Evolutionary conservation across 148 eudicot species (phyloP).

Genomic region (Spergularia marina): DNA sequence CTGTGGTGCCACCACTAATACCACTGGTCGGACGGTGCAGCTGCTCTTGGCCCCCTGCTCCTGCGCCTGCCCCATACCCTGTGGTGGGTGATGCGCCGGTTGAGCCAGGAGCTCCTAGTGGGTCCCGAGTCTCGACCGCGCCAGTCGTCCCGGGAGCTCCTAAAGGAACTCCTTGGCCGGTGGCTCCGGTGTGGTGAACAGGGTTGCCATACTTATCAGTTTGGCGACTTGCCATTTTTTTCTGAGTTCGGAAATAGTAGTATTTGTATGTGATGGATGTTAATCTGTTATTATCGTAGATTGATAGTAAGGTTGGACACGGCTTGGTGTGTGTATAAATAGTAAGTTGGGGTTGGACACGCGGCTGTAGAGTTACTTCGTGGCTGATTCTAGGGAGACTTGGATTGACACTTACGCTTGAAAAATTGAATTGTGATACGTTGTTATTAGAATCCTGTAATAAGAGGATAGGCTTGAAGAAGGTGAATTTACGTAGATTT

Average conservation of each 20-base stretch:
- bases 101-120: conserved; percentile 20
- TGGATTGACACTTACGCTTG: not conserved
- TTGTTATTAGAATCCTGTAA: too few relatives aligned
- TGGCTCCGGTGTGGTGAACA: not conserved
- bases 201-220: conserved; percentile 16
- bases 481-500: too few relatives aligned
- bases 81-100: conserved; percentile 12
- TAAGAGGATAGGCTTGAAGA: too few relatives aligned
- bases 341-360: not conserved
- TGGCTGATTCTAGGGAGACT: not conserved
- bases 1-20: not conserved
- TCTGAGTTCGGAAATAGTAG: too few relatives aligned
- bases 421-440: too few relatives aligned
- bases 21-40: not conserved
- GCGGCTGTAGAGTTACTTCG: not conserved
- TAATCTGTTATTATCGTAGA: too few relatives aligned
- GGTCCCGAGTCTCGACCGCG: conserved; percentile 11
- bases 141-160: conserved; percentile 33
- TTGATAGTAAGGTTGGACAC: not conserved
- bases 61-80: not conserved
- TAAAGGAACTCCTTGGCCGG: not conserved
- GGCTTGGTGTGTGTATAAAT: not conserved
- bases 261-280: not conserved
- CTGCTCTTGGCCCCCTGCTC: conserved; percentile 3
- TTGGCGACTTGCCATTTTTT: conserved; percentile 15